Base-by-base conservation (phyloP, 768 basidiomycete species). In the Lactifluus hygrophoroides region DNA sequence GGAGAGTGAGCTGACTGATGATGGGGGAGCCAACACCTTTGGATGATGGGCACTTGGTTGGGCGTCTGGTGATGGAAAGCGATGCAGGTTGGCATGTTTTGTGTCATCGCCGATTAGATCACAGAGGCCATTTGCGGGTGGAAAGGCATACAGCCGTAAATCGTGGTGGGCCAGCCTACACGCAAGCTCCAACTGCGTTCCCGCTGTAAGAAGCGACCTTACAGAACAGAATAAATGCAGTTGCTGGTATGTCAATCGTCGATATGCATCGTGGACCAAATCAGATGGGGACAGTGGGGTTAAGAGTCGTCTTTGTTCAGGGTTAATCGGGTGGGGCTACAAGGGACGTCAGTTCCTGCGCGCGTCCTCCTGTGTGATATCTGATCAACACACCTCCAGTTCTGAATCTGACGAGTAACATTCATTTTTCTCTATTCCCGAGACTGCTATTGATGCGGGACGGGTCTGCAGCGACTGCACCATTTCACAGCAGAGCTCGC, bases 131-230 rank as follows among this genome's bases (percentile, higher is more conserved):
- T 69, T 17, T 64, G 69, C 13, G 65, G 48, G 70, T 21, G 77
- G 76, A 64, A 87, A 83, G 66, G 84, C 79, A 68, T 90, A 91
- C 25, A 80, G 80, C 64, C 86, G 81, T 53, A 86, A 71, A 70
- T 92, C 90, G 67, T 88, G 80, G 57, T 88, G 84, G 7, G 85
- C 80, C 25, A 92, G 78, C 21, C 88, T 78, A 9, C 80, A 79
- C 44, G 85, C 85, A 30, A 90, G 82, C 55, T 88, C 87, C 51
- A 67, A 48, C 60, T 85, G 75, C 48, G 79, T 74, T 42, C 88
- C 89, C 13, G 77, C 72, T 0, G 77, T 82, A 50, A 85, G 82
- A n/a, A 91, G 74, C 57, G 77, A 82, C 61, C 89, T 81, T 43
- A 83, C 79, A 72, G 81, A 80, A 71, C 87, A 82, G 69, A 91